Evolutionary conservation across 2,329 filamentous ascomycete genomes (phyloP), one percentile per base, ranked within the genome.

Genomic region (Beauveria brongniartii): DNA sequence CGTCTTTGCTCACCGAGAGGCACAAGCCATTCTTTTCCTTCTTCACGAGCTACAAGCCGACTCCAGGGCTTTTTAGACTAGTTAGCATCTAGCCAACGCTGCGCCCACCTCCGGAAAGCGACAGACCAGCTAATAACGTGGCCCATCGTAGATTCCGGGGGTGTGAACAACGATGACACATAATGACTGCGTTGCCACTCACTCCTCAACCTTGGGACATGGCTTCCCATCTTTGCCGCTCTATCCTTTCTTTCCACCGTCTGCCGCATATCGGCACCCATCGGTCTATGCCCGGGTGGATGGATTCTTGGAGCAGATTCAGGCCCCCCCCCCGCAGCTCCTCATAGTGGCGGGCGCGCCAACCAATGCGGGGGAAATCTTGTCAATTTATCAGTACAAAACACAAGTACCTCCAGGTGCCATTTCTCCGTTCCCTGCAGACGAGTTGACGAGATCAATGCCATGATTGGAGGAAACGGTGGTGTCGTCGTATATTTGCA

Each of bases 261-360:
- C 47, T 54, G 51, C 37, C 26, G 34, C 40, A 24, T 24, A 8
- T 54, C 59, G 59, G 59, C 51, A 55, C 20, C 52, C 59, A 51
- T 61, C 59, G 59, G 59, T 51, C 52, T 46, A 20, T 44, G 48
- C 47, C 48, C 51, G 58, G 58, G 58, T 60, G 50, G 51, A 61
- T 41, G 59, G 59, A 61, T 44, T 44, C 37, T 55, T 37, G 22
- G 16, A 6, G 48, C 28, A 20, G 20, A 46, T 51, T 26, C 50
- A 24, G n/a, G 51, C 9, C 8, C 8, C 34, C 34, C 34, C 30
- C 37, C 51, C 18, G 12, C 51, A 9, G 20, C 20, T 34, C 10
- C 34, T 14, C 34, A 5, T 14, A 20, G 26, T 51, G n/a, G 34
- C 51, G 22, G 47, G 47, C 22, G 55, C 55, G 46, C 30, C 55